phyloP scores from a whole-genome alignment of 805 yeast genomes.

The Barnettozyma botsteinii region DNA sequence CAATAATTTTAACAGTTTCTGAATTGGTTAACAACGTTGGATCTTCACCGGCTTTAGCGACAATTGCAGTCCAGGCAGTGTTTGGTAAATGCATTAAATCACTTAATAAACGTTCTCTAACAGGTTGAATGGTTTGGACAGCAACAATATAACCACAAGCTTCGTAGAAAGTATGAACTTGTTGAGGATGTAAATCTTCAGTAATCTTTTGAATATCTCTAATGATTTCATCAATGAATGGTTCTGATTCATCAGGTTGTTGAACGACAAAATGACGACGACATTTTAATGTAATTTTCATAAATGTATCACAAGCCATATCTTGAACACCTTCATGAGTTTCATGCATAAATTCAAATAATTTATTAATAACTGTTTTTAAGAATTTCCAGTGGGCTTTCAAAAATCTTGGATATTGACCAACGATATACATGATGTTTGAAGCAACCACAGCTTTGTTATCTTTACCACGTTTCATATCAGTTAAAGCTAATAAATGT shows the following conservation, averaged over 20 bases:
- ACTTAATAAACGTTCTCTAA: conserved; percentile 63
- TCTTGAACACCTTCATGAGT: conserved; percentile 99
- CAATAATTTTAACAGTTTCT: conserved; percentile 87
- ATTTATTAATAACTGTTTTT: conserved; percentile 90
- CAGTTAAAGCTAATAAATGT: conserved; percentile 86
- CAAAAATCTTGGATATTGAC: conserved; percentile 95
- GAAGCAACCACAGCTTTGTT: conserved; percentile 99
- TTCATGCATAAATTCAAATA: conserved; percentile 98
- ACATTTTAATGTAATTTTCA: conserved; percentile 92
- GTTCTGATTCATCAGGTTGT: conserved; percentile 81
- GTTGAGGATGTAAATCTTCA: conserved; percentile 92
- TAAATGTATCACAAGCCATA: conserved; percentile 99
- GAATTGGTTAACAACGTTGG: conserved; percentile 71
- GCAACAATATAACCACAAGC: conserved; percentile 93
- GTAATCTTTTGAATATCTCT: conserved; percentile 79
- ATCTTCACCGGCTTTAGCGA: conserved; percentile 77
- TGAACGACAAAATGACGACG: conserved; percentile 88
- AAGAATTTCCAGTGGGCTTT: conserved; percentile 98
- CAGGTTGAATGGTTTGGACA: conserved; percentile 69
- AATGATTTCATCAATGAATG: conserved; percentile 88
- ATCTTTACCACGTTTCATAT: conserved; percentile 94
- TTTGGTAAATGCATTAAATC: conserved; percentile 91
- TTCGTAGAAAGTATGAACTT: conserved; percentile 94
- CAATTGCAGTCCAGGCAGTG: conserved; percentile 89
- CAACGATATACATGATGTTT: conserved; percentile 99